phyloP scores from a whole-genome alignment of 768 basidiomycete species.

The Clitopilus passeckerianus region DNA sequence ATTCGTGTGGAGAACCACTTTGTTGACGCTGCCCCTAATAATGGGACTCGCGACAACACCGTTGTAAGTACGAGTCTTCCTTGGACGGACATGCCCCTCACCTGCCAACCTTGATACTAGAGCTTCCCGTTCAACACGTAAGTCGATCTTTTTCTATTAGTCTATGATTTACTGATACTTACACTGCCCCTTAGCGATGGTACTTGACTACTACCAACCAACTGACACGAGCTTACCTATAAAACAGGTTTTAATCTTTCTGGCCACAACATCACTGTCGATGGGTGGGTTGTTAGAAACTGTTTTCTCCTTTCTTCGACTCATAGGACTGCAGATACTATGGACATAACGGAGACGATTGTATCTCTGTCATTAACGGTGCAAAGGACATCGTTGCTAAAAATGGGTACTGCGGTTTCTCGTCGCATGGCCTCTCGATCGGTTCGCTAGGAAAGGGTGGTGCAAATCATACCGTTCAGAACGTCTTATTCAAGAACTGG shows the following conservation, averaged over 20 bases:
- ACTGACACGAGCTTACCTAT: not conserved
- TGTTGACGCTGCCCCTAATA: conserved; percentile 34
- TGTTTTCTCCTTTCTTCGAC: not conserved
- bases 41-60: conserved; percentile 29
- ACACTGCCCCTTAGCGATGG: conserved; percentile 17
- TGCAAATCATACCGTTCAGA: conserved; percentile 32
- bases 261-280: conserved; percentile 33
- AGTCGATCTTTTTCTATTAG: conserved; percentile 11
- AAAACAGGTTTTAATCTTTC: conserved; percentile 28
- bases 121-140: conserved; percentile 42
- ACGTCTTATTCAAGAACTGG: conserved; percentile 43
- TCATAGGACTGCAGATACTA: conserved; percentile 20
- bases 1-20: conserved; percentile 32
- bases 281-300: conserved; percentile 19
- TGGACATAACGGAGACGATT: conserved; percentile 45
- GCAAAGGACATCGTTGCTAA: conserved; percentile 38
- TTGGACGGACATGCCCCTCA: not conserved
- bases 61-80: conserved; percentile 16
- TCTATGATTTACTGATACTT: not conserved
- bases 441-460: conserved; percentile 39
- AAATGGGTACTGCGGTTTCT: conserved; percentile 41
- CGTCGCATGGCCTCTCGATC: conserved; percentile 43
- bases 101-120: conserved; percentile 9
- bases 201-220: not conserved
- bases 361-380: conserved; percentile 41